Evolutionary conservation across 2,329 filamentous ascomycete genomes (phyloP).

Genomic region (Pyricularia sp.): DNA sequence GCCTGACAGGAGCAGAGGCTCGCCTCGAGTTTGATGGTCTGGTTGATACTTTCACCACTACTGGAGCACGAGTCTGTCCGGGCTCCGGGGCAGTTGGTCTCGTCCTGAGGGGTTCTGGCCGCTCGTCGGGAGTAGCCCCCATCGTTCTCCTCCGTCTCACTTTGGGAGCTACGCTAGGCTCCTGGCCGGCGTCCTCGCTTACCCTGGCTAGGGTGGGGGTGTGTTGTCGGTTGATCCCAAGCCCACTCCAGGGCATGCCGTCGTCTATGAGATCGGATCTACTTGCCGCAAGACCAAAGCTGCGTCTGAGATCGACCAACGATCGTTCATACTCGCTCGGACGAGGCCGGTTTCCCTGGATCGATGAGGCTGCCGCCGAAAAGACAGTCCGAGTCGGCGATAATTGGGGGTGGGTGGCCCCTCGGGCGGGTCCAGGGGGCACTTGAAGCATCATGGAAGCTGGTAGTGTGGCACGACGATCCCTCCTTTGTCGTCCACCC

Average conservation of each 20-base stretch:
- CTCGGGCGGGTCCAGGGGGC: neutral
- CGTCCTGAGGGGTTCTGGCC: neutral
- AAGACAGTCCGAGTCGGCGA: neutral
- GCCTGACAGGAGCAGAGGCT: neutral
- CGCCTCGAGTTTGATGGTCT: neutral
- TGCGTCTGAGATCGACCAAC: slow-evolving; percentile 1
- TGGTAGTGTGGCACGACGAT: neutral
- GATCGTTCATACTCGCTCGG: slow-evolving; percentile 2
- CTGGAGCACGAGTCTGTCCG: neutral
- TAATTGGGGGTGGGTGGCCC: too few relatives aligned
- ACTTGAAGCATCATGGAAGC: neutral
- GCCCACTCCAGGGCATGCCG: neutral
- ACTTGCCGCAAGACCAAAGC: slow-evolving; percentile 1
- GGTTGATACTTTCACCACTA: neutral
- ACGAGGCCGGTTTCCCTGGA: neutral
- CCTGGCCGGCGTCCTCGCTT: neutral
- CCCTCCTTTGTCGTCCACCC: neutral
- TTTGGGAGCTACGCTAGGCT: neutral
- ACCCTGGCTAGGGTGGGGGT: neutral
- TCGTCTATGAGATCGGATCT: neutral
- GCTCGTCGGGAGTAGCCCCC: too few relatives aligned
- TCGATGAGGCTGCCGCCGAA: neutral
- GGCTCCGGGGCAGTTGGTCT: neutral
- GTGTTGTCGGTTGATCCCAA: neutral
- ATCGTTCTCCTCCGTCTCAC: neutral